Conservation (phyloP, 2,329 filamentous ascomycete genomes). For the Trichoderma atroviride region DNA sequence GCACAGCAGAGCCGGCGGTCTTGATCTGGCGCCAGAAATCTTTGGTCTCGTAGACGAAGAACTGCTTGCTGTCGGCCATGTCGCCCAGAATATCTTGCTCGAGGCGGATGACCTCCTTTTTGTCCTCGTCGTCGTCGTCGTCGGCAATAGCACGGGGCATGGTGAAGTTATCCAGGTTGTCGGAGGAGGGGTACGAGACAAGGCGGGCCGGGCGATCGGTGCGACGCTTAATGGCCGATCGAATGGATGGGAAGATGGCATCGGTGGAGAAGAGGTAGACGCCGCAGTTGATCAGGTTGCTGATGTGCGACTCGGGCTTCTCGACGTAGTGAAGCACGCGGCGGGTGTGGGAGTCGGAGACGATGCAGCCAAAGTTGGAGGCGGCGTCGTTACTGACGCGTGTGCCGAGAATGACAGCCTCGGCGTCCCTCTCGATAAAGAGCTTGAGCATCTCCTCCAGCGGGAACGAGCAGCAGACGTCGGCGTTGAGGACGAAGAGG, state of each 20-base stretch:
- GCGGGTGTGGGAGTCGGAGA: conserved; percentile 89
- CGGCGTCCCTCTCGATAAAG: conserved; percentile 92
- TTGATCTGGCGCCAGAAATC: conserved; percentile 99
- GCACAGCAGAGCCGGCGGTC: conserved; percentile 94
- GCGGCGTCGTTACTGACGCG: conserved; percentile 88
- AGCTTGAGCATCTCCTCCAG: conserved; percentile 93
- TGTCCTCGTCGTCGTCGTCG: conserved; percentile 56
- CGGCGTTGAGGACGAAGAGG: conserved; percentile 96
- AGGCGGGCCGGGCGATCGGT: conserved; percentile 81
- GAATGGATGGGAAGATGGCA: conserved; percentile 94
- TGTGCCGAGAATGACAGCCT: conserved; percentile 94
- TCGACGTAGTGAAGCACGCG: conserved; percentile 98
- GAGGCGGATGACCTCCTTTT: conserved; percentile 86
- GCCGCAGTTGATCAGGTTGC: conserved; percentile 98
- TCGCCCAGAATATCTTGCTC: conserved; percentile 97
- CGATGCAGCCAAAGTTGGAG: conserved; percentile 96
- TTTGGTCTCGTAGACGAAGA: conserved; percentile 97
- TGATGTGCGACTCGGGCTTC: conserved; percentile 94
- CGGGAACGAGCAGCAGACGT: conserved; percentile 98
- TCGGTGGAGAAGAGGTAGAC: conserved; percentile 97
- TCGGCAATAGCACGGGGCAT: conserved; percentile 42
- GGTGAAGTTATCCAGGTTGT: conserved; percentile 77
- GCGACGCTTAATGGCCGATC: conserved; percentile 91
- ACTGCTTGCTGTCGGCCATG: conserved; percentile 94
- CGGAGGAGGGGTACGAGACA: conserved; percentile 92